Percentiles rank a stretch among this genome's conserved stretches.
Evolutionary conservation across 2,329 filamentous ascomycete species (phyloP).

Genomic region (Fusarium avenaceum): DNA sequence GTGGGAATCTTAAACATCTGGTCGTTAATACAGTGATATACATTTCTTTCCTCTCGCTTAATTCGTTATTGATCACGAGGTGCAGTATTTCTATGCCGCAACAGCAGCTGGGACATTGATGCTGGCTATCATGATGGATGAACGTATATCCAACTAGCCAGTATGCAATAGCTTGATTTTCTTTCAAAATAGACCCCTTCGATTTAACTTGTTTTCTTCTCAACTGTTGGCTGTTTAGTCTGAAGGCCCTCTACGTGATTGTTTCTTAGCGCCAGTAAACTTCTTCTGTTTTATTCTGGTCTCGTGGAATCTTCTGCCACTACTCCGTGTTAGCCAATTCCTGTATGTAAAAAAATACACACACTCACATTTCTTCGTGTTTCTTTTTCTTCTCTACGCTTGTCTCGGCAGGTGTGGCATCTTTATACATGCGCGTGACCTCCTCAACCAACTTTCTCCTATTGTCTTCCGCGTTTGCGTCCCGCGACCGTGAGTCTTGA

Average conservation of each 20-base stretch:
- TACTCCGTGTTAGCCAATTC: constrained; percentile 46
- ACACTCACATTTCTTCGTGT: constrained; percentile 61
- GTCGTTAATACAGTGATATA: background rate
- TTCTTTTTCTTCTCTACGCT: constrained; percentile 63
- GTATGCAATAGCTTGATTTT: no score
- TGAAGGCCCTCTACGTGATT: constrained; percentile 58
- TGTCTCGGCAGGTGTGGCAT: constrained; percentile 62
- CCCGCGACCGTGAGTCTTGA: constrained; percentile 66
- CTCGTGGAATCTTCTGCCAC: constrained; percentile 62
- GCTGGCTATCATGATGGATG: background rate
- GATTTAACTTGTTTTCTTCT: background rate
- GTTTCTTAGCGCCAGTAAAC: constrained; percentile 64
- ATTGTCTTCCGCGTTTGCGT: constrained; percentile 68
- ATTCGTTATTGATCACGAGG: background rate
- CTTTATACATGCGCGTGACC: constrained; percentile 62
- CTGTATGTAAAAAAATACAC: background rate
- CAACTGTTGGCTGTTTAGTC: constrained; percentile 16
- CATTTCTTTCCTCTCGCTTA: constrained; percentile 3
- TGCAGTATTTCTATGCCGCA: background rate
- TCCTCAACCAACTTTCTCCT: constrained; percentile 63
- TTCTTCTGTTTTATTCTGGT: constrained; percentile 64
- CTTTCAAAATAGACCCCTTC: no score
- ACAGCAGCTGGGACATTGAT: background rate
- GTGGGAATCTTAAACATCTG: background rate
- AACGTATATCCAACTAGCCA: no score